Base-by-base conservation (phyloP, 352 stramenopile genomes). In the Thraustochytrium sp. region DNA sequence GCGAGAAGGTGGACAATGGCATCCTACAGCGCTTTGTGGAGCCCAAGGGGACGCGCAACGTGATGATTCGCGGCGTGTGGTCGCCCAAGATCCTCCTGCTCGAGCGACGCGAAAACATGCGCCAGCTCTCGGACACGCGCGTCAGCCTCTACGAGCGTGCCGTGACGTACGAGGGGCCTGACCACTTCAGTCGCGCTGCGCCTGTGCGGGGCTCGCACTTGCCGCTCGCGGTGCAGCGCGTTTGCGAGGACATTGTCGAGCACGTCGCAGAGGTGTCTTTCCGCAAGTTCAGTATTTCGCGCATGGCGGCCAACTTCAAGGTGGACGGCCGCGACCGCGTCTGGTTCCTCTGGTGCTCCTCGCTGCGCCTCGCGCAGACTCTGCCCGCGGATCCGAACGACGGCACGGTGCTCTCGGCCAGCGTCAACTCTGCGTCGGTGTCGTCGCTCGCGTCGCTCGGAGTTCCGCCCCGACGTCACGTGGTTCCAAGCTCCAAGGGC, bases 281-380 rank as follows among this genome's bases (percentile, higher is more conserved):
- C 82, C 91, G 95, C 84, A 95, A 97, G 84, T 90, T 91, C 61
- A 91, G 92, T 59, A 96, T 98, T 80, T 92, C 89, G 26, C 90
- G 94, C 53, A 97, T 98, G 91, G 93, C 97, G n/a, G 54, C 97
- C 4, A 96, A 98, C 84, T 94, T 98, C 78, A 98, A 98, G 86
- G 90, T 94, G 16, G 95, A 98, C 84, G 89, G 93, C 0, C 90
- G 95, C 31, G 94, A 97, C 86, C 91, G 91, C 9, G 86, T 98
- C 0, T 98, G 94, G 94, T 86, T 98, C 44, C 90, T 97, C 18
- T 98, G 94, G 92, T 95, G 90, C 82, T 96, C 92, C 34, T 98
- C 94, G 8, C 89, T 98, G 36, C 90, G 94, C 37, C 88, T 97
- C 2, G 82, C 86, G 72, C 68, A 72, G 29, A 61, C 29, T 26